These are phyloP conservation scores for Backusella tarrabulga DNA, from an alignment of 192 early-diverging fungal species.

Conservation along the genomic window DNA sequence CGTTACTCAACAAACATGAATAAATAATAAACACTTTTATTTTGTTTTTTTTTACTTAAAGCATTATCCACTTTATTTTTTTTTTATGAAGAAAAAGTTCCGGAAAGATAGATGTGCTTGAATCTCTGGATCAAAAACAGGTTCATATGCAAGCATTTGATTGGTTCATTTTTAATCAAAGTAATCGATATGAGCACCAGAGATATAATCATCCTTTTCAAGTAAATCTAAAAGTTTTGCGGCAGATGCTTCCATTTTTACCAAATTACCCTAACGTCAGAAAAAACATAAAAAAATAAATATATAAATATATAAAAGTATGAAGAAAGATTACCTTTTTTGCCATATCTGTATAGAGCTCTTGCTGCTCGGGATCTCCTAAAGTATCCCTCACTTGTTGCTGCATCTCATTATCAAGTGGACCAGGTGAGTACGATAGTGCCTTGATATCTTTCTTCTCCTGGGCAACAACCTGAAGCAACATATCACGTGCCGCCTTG, in stretches of 20 bases:
- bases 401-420: slow-evolving; percentile 86
- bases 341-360: slow-evolving; percentile 65
- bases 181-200: slow-evolving; percentile 70
- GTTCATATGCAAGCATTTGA: neutral
- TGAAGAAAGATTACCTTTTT: slow-evolving; percentile 33
- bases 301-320: neutral
- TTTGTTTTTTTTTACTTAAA: neutral
- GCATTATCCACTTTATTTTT: neutral
- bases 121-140: neutral
- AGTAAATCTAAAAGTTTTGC: slow-evolving; percentile 60
- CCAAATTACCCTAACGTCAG: slow-evolving; percentile 51
- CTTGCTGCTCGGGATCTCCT: slow-evolving; percentile 60
- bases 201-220: slow-evolving; percentile 51
- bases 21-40: neutral
- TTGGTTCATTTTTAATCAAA: slow-evolving; percentile 33
- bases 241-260: slow-evolving; percentile 66
- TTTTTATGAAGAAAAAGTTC: neutral
- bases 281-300: neutral
- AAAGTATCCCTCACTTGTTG: slow-evolving; percentile 64
- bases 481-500: slow-evolving; percentile 83
- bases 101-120: neutral
- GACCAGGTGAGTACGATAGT: slow-evolving; percentile 87
- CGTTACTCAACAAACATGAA: slow-evolving; percentile 9
- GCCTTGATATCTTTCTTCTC: slow-evolving; percentile 52
- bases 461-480: slow-evolving; percentile 64